Evolutionary conservation across 306 rosid species (phyloP).

Genomic region (Erythrophleum fordii): DNA sequence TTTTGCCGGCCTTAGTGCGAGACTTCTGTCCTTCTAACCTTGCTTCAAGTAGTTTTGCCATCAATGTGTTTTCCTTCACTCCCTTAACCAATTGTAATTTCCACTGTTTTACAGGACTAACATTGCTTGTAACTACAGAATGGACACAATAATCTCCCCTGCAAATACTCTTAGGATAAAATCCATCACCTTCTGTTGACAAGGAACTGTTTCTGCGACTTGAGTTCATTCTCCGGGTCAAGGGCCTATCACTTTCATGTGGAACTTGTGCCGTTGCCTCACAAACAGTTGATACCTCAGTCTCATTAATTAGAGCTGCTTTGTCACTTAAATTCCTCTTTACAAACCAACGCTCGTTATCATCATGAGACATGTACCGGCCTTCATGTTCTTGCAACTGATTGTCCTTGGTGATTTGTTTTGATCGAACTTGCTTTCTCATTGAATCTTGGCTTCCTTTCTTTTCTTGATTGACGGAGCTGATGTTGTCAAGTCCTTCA

Average conservation of each 20-base stretch:
- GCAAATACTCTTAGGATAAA: conserved; percentile 46
- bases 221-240: conserved; percentile 37
- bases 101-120: conserved; percentile 58
- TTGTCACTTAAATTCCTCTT: conserved; percentile 36
- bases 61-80: conserved; percentile 59
- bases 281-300: conserved; percentile 8
- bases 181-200: conserved; percentile 47
- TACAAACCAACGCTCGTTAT: conserved; percentile 33
- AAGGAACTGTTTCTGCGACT: conserved; percentile 45
- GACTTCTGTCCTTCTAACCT: conserved; percentile 55
- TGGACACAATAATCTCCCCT: conserved; percentile 43
- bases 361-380: conserved; percentile 39
- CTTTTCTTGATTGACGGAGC: conserved; percentile 33
- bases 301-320: conserved; percentile 29
- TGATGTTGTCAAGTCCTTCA: conserved; percentile 32
- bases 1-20: conserved; percentile 33
- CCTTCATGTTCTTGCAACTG: conserved; percentile 26
- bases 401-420: conserved; percentile 30
- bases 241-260: conserved; percentile 38
- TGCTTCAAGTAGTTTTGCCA: conserved; percentile 77
- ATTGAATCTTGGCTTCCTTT: conserved; percentile 36
- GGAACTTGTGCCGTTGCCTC: conserved; percentile 42
- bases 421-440: conserved; percentile 35
- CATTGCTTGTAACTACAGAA: conserved; percentile 45
- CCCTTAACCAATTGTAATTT: conserved; percentile 44